Percentiles rank a stretch among this genome's conserved stretches.
Evolutionary conservation across 148 eudicot species (phyloP).

Genomic region (Suaeda aralocaspica): DNA sequence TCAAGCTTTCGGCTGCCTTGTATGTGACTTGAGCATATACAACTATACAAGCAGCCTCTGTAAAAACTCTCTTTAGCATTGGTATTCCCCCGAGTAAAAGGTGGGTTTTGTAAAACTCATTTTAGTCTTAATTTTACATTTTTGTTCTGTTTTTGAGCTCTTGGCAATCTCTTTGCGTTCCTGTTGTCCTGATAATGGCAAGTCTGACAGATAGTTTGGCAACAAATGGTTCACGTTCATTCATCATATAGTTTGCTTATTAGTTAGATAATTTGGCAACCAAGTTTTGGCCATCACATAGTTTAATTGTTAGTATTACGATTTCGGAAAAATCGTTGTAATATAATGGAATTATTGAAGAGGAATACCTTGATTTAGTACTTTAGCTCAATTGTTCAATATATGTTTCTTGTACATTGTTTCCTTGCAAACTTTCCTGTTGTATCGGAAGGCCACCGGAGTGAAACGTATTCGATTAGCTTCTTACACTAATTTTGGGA

Average conservation of each 20-base stretch:
- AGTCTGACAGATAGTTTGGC: slow-evolving; percentile 10
- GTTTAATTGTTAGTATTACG: slow-evolving; percentile 8
- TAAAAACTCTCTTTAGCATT: slow-evolving; percentile 21
- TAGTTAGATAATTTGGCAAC: slow-evolving; percentile 2
- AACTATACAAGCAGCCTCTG: slow-evolving; percentile 12
- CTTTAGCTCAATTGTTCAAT: slow-evolving; percentile 9
- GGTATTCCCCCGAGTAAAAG: slow-evolving; percentile 8
- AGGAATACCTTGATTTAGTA: slow-evolving; percentile 8
- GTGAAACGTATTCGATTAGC: too few relatives aligned
- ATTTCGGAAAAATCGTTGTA: slow-evolving; percentile 19
- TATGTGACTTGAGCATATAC: slow-evolving; percentile 8
- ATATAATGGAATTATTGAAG: slow-evolving; percentile 16
- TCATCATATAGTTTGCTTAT: slow-evolving; percentile 15
- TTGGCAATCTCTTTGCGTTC: neutral
- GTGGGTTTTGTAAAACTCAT: slow-evolving; percentile 18
- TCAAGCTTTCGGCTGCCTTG: neutral
- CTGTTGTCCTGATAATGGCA: slow-evolving; percentile 2
- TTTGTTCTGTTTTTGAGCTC: neutral
- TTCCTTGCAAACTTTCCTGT: neutral
- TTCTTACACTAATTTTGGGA: too few relatives aligned
- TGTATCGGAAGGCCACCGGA: neutral
- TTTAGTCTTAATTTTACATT: slow-evolving; percentile 7
- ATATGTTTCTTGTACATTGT: slow-evolving; percentile 17
- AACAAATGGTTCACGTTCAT: slow-evolving; percentile 9
- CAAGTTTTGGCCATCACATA: slow-evolving; percentile 18